A percentile compares a stretch with the other conserved stretches of the same genome.
Conservation (phyloP, 179 eudicot genomes). For the Dionaea muscipula region DNA sequence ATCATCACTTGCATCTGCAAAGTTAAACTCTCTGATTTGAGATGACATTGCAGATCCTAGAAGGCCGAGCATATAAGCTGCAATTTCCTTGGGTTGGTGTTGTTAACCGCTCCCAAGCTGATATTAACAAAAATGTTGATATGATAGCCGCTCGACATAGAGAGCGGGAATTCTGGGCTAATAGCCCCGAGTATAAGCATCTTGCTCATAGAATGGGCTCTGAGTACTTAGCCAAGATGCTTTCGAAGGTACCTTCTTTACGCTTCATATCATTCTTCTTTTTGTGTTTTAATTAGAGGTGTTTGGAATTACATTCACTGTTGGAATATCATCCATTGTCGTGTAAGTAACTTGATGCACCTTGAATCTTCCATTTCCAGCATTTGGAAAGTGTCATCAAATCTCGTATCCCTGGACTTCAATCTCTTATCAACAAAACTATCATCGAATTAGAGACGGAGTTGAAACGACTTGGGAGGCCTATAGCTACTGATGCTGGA, state of each 20-base stretch:
- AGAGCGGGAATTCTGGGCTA: conserved; percentile 82
- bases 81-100: conserved; percentile 99
- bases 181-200: conserved; percentile 95
- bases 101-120: conserved; percentile 99
- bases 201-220: conserved; percentile 93
- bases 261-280: too few relatives aligned
- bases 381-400: conserved; percentile 75
- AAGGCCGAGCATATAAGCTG: conserved; percentile 90
- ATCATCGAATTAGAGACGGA: conserved; percentile 86
- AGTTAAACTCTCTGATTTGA: conserved; percentile 5
- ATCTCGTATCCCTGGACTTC: conserved; percentile 72
- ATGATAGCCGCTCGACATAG: conserved; percentile 77
- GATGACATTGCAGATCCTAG: conserved; percentile 48
- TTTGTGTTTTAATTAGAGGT: too few relatives aligned
- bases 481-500: conserved; percentile 81
- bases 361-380: conserved; percentile 24
- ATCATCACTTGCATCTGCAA: not conserved
- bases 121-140: conserved; percentile 91
- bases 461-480: conserved; percentile 86
- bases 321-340: too few relatives aligned
- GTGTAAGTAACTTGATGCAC: too few relatives aligned
- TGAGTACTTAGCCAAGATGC: conserved; percentile 83
- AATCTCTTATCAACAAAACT: conserved; percentile 63
- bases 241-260: conserved; percentile 57
- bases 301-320: too few relatives aligned